phyloP scores from a whole-genome alignment of 2,329 filamentous ascomycete genomes.

The Alternaria postmessia region DNA sequence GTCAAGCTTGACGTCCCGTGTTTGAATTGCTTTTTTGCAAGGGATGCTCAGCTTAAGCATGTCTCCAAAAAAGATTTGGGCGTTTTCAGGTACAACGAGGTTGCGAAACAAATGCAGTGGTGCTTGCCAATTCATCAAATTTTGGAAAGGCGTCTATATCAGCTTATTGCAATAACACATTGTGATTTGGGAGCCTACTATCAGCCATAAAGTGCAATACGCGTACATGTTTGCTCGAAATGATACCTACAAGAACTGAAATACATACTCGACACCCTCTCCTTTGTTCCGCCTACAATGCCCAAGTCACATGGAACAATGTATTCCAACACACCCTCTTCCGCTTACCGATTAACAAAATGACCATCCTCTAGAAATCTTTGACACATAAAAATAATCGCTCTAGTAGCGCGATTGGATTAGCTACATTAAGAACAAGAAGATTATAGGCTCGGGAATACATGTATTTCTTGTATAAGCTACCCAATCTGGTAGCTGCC shows the following conservation, averaged over 20 bases:
- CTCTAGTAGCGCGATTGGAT: not conserved
- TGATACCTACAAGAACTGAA: not conserved
- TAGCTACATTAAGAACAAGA: not conserved
- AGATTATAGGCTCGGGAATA: not conserved
- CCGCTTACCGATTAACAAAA: not conserved
- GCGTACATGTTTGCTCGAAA: rapidly evolving
- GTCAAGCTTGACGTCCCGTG: not conserved
- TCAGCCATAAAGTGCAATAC: not conserved
- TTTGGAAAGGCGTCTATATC: not conserved
- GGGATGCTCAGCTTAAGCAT: no score
- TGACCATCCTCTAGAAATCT: not conserved
- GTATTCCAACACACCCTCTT: not conserved
- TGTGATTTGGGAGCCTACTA: rapidly evolving
- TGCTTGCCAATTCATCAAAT: not conserved
- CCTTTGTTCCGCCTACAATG: not conserved
- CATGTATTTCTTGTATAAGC: not conserved
- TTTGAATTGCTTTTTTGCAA: not conserved
- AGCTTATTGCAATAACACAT: not conserved
- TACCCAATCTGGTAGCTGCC: not conserved
- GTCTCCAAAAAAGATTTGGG: no score
- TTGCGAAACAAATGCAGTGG: not conserved
- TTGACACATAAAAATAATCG: not conserved
- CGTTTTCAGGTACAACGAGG: no score
- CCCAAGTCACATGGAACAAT: not conserved
- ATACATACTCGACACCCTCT: not conserved